Base-by-base conservation (phyloP, 2,329 filamentous ascomycete species). In the Aspergillus flavus region DNA sequence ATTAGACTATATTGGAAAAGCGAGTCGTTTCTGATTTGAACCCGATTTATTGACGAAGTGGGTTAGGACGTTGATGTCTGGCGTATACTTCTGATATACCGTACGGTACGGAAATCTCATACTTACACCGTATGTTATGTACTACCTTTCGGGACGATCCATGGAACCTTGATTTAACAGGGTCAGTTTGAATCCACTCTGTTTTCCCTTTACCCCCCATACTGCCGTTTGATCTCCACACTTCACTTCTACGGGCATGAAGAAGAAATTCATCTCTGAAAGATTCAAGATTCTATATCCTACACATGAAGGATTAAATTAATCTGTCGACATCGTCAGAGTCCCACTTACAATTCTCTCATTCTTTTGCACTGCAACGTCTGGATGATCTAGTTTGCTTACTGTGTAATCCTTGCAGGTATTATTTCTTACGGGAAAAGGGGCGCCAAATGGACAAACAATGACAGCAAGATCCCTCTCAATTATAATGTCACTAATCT, bases 321-420 rank as follows among this genome's bases (percentile, higher is more conserved):
- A 28, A 32, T 46, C 41, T 55, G 58, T 60, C 58, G 58, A 60
- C 58, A 60, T 60, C 58, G 41, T 55, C 58, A 55, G 58, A 60
- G 16, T 28, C 43, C 26, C 21, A 23, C 10, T n/a, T 16, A 3
- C 9, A 30, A 21, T n/a, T 39, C 21, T 39, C 41, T 41, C 23
- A 19, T 16, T 32, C 10, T 41, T 30, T 39, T 45, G 36, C 7
- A 19, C 19, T 28, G 2, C n/a, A 26, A 14, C 14, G 21, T 9
- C 10, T 46, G 19, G 3, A 52, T 12, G 19, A 52, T 52, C 19
- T 14, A 16, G 28, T n/a, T 52, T 52, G 28, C 48, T 52, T 52
- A 52, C 48, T n/a, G 12, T 52, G 28, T n/a, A n/a, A n/a, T 52
- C 28, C 28, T 52, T 21, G 21, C 19, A 52, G 28, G 28, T 32